Evolutionary conservation across 768 basidiomycete species (phyloP), one percentile per base, ranked within the genome.

Genomic region (Mycena sanguinolenta): DNA sequence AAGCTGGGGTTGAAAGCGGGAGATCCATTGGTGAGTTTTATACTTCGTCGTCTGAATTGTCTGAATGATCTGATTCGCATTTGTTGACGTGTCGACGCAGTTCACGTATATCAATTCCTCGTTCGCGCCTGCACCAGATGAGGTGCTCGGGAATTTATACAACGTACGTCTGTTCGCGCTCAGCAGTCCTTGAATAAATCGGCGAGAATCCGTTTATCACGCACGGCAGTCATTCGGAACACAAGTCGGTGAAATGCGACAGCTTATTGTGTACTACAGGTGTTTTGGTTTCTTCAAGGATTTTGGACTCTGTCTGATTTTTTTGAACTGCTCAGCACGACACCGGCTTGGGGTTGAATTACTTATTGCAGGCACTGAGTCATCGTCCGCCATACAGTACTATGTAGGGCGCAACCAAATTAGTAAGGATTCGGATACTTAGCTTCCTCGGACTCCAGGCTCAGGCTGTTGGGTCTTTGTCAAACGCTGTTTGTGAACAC

Each of bases 41-140:
- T 49, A 6, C 46, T 21, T 44, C 42, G 10, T 17, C n/a, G n/a
- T n/a, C n/a, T n/a, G n/a, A n/a, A n/a, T n/a, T n/a, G n/a, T n/a
- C n/a, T n/a, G n/a, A n/a, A n/a, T n/a, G n/a, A n/a, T n/a, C n/a
- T n/a, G n/a, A n/a, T n/a, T n/a, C n/a, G n/a, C n/a, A n/a, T n/a
- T n/a, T n/a, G n/a, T n/a, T n/a, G n/a, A n/a, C n/a, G n/a, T n/a
- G n/a, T n/a, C n/a, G n/a, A n/a, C 25, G 52, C 27, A 63, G 62
- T 54, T 54, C 63, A 30, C 46, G 32, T 61, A 50, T 12, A 50
- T 61, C 19, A 50, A 61, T 34, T 50, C 34, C 8, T 19, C 53
- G 27, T 63, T 63, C 52, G 62, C 62, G 52, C 62, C 62, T 4
- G 62, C 62, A 34, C 62, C 62, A 3, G 62, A 63, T 17, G 63